phyloP scores from a whole-genome alignment of 768 basidiomycete genomes.

The Leccinum olivaceopallidum region DNA sequence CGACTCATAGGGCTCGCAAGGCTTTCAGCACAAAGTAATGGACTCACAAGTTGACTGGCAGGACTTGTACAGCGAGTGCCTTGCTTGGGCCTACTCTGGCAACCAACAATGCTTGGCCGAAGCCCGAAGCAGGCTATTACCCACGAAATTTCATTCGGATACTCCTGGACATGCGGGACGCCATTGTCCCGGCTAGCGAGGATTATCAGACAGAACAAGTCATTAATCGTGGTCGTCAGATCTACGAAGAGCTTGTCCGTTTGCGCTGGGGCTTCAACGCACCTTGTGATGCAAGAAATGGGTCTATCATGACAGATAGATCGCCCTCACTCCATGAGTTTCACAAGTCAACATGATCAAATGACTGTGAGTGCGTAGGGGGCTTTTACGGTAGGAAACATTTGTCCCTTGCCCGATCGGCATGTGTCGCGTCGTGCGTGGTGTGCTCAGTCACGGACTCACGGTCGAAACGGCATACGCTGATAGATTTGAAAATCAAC shows the following conservation, averaged over 20 bases:
- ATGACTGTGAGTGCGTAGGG: too few species aligned
- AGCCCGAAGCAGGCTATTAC: not conserved
- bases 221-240: not conserved
- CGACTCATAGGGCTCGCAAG: too few species aligned
- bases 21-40: too few species aligned
- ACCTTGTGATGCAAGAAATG: not conserved
- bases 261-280: not conserved
- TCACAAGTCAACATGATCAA: not conserved
- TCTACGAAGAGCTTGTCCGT: not conserved
- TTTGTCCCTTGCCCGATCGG: conserved; percentile 3
- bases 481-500: not conserved
- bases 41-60: too few species aligned
- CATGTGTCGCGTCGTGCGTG: not conserved
- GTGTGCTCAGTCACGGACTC: not conserved
- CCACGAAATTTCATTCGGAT: not conserved
- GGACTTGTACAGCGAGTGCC: too few species aligned
- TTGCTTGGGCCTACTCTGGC: too few species aligned
- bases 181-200: too few species aligned
- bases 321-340: not conserved
- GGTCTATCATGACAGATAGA: not conserved
- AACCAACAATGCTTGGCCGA: not conserved
- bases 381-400: not conserved
- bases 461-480: not conserved
- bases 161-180: not conserved
- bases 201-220: not conserved